Percentiles rank a stretch among this genome's conserved stretches.
Conservation (phyloP, 2,329 filamentous ascomycete genomes). For the Alternaria brassicae region DNA sequence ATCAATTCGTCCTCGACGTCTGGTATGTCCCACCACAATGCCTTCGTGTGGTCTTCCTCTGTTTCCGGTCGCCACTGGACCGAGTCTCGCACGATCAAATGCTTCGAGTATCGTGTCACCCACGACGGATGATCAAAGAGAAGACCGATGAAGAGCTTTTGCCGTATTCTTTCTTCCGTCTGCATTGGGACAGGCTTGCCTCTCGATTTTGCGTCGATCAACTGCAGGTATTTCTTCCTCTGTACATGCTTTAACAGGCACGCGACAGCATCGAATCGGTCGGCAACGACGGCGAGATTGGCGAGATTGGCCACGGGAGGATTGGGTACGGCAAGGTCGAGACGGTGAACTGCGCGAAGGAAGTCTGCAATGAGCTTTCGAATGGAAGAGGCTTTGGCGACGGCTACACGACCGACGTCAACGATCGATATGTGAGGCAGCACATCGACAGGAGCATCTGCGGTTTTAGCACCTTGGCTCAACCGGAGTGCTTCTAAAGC, state of each 20-base stretch:
- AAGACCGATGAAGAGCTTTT: conserved; percentile 72
- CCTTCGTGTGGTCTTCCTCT: conserved; percentile 51
- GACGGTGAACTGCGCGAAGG: conserved; percentile 69
- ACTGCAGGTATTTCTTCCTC: conserved; percentile 52
- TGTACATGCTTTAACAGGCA: conserved; percentile 63
- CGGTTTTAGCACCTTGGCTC: conserved; percentile 55
- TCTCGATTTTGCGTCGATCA: conserved; percentile 55
- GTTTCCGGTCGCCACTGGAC: conserved; percentile 59
- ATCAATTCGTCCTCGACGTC: conserved; percentile 75
- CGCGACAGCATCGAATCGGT: conserved; percentile 72
- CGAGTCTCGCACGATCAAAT: conserved; percentile 72
- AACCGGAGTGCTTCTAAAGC: conserved; percentile 60
- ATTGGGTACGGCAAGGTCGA: conserved; percentile 52
- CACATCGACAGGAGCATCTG: conserved; percentile 57
- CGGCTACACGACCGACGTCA: conserved; percentile 74
- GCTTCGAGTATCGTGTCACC: conserved; percentile 67
- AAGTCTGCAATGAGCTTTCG: conserved; percentile 72
- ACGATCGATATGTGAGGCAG: conserved; percentile 71
- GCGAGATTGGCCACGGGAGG: conserved; percentile 68
- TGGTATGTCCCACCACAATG: conserved; percentile 76
- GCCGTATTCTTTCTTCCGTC: conserved; percentile 71
- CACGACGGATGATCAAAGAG: conserved; percentile 68
- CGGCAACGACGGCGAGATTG: conserved; percentile 73
- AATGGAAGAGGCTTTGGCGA: conserved; percentile 66
- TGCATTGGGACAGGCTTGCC: conserved; percentile 50